Evolutionary conservation across 352 stramenopile species (phyloP), one percentile per base, ranked within the genome.

Genomic region (Globisporangium cystogenes): DNA sequence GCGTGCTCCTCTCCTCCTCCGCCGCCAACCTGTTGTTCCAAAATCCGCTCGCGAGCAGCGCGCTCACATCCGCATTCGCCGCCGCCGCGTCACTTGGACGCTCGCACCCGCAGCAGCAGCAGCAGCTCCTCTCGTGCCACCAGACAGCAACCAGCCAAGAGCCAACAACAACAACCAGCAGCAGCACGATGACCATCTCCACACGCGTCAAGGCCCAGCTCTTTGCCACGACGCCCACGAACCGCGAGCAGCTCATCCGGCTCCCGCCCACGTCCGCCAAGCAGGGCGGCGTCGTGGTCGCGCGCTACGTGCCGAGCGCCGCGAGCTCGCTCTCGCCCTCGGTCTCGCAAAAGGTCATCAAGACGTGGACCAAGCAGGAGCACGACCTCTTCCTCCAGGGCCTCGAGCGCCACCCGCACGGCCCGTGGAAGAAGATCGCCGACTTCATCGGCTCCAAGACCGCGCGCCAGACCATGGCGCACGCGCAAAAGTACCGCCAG

Each of bases 401-500:
- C 24, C 64, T 85, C 35, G 71, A 82, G 48, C 43, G 60, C 52
- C 82, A 75, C 66, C 71, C 71, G 24, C 45, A 54, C 1, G 74
- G 71, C 0, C 74, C 69, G 8, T 85, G 71, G 74, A 77, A 78
- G 36, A 56, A 54, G 36, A 82, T 86, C 45, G 74, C 74, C 23
- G 60, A 62, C 24, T 69, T 69, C 47, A 59, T 86, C n/a, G 64
- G 72, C 35, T 74, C 68, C 44, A 78, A 78, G 48, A 86, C 72
- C 14, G 52, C 88, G 24, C 87, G 92, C 7, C 95, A 98, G 63
- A 96, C 96, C 47, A 81, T 81, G 71, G 92, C 75, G 4, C 91
- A 98, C 60, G 93, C 91, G 7, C 93, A 98, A 72, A 98, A 29
- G 26, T 29, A 29, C 26, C 26, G 26, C 26, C 26, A 29, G 26